Conservation (phyloP, 2,329 filamentous ascomycete genomes). For the Elsinoe australis region DNA sequence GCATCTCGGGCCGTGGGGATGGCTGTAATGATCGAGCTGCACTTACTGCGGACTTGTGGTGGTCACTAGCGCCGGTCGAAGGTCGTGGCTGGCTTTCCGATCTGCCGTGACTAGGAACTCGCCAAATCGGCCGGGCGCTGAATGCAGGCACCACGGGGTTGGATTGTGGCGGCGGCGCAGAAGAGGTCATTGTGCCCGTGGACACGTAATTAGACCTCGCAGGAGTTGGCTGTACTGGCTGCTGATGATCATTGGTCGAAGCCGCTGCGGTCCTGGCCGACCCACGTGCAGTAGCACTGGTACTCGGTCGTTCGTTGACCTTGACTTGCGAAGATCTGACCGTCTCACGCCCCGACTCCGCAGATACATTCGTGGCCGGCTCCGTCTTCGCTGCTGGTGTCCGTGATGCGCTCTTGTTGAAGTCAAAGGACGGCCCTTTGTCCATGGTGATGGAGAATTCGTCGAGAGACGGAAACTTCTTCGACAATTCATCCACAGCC, state of each 20-base stretch:
- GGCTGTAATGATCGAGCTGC: conserved; percentile 31
- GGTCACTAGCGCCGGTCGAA: conserved; percentile 32
- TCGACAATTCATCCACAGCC: conserved; percentile 70
- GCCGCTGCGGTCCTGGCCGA: conserved; percentile 19
- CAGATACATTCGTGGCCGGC: conserved; percentile 41
- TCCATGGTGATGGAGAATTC: conserved; percentile 89
- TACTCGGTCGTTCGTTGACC: conserved; percentile 60
- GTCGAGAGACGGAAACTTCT: conserved; percentile 81
- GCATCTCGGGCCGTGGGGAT: conserved; percentile 37
- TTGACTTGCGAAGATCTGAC: conserved; percentile 35
- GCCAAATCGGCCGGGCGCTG: conserved; percentile 45
- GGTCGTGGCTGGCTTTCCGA: conserved; percentile 45
- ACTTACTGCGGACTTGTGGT: conserved; percentile 33
- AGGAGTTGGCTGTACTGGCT: conserved; percentile 41
- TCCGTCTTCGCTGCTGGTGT: conserved; percentile 15
- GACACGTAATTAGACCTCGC: conserved; percentile 51
- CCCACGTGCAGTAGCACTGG: neutral
- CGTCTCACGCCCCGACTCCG: conserved; percentile 27
- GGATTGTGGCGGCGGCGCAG: conserved; percentile 37
- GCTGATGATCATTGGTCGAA: conserved; percentile 23
- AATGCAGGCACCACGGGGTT: conserved; percentile 34
- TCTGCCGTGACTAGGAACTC: conserved; percentile 45
- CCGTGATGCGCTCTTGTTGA: conserved; percentile 33
- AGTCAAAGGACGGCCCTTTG: conserved; percentile 74
- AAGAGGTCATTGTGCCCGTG: conserved; percentile 73